Percentiles rank a stretch among this genome's conserved stretches.
These are phyloP conservation scores for Coniferiporia weirii DNA, from an alignment of 1,284 basidiomycete genomes.

Conservation along the genomic window DNA sequence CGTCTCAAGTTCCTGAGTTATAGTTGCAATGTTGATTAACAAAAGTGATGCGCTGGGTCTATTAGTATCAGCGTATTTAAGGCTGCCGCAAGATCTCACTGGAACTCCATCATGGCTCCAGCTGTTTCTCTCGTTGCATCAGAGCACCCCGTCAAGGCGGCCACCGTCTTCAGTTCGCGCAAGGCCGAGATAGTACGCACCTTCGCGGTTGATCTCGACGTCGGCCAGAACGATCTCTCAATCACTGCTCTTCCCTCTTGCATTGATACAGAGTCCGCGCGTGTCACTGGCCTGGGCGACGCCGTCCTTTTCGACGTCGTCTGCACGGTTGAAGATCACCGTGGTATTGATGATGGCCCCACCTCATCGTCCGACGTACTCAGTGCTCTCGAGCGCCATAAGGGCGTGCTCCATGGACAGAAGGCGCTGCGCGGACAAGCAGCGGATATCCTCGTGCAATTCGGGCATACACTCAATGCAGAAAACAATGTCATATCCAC, in stretches of 20 bases:
- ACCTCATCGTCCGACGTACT: slow-evolving; percentile 23
- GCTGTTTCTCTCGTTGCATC: slow-evolving; percentile 22
- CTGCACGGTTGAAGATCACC: slow-evolving; percentile 30
- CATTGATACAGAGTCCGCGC: slow-evolving; percentile 44
- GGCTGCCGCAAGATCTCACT: too few relatives aligned
- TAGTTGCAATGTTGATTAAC: too few relatives aligned
- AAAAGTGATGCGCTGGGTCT: too few relatives aligned
- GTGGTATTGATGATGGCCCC: slow-evolving; percentile 10
- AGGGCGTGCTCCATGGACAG: slow-evolving; percentile 32
- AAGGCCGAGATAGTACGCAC: slow-evolving; percentile 32
- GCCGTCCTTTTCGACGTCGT: slow-evolving; percentile 47
- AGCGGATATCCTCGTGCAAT: slow-evolving; percentile 36
- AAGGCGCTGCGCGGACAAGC: slow-evolving; percentile 36
- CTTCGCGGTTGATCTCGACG: slow-evolving; percentile 30
- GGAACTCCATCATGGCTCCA: background rate
- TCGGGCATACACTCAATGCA: slow-evolving; percentile 38
- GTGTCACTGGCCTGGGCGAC: slow-evolving; percentile 41
- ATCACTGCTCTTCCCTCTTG: slow-evolving; percentile 41
- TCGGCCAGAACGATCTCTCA: slow-evolving; percentile 44
- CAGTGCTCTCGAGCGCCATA: slow-evolving; percentile 30
- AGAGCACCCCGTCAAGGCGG: slow-evolving; percentile 29
- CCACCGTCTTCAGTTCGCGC: slow-evolving; percentile 33
- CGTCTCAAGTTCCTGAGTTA: too few relatives aligned
- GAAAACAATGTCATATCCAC: slow-evolving; percentile 36
- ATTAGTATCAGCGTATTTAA: too few relatives aligned